These are phyloP conservation scores for Brassica balearica DNA, from an alignment of 441 rosid genomes.

Conservation along the genomic window DNA sequence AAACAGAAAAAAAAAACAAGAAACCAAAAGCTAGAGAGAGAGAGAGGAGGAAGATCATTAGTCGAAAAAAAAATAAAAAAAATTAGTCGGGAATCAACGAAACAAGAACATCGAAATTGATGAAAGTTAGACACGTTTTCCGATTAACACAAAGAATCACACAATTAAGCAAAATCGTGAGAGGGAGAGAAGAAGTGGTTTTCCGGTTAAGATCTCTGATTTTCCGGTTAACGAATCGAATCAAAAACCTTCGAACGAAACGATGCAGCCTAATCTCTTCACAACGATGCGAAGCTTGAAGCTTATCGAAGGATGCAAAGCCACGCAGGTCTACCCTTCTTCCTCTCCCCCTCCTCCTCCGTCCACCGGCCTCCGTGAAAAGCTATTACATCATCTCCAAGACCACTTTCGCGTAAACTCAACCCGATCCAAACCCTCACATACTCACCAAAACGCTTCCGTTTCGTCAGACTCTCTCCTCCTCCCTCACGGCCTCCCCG, in stretches of 20 bases:
- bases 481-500: slow-evolving; percentile 72
- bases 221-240: background rate
- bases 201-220: background rate
- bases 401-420: slow-evolving; percentile 62
- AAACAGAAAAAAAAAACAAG: background rate
- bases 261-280: slow-evolving; percentile 77
- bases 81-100: slow-evolving; percentile 1
- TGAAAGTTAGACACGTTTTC: slow-evolving; percentile 21
- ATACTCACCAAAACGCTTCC: slow-evolving; percentile 36
- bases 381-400: slow-evolving; percentile 64
- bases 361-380: slow-evolving; percentile 54
- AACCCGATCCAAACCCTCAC: slow-evolving; percentile 49
- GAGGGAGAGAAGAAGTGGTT: background rate
- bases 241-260: background rate
- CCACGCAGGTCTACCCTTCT: slow-evolving; percentile 53
- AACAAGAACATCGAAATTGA: slow-evolving; percentile 6
- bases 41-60: too few species aligned
- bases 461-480: slow-evolving; percentile 52
- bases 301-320: slow-evolving; percentile 71
- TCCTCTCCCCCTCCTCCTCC: background rate
- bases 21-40: background rate
- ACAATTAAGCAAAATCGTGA: background rate
- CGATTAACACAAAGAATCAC: background rate
- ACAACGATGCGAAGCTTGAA: slow-evolving; percentile 76
- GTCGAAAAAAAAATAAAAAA: background rate